Evolutionary conservation across 306 rosid genomes (phyloP).

Genomic region (Quercus glauca): DNA sequence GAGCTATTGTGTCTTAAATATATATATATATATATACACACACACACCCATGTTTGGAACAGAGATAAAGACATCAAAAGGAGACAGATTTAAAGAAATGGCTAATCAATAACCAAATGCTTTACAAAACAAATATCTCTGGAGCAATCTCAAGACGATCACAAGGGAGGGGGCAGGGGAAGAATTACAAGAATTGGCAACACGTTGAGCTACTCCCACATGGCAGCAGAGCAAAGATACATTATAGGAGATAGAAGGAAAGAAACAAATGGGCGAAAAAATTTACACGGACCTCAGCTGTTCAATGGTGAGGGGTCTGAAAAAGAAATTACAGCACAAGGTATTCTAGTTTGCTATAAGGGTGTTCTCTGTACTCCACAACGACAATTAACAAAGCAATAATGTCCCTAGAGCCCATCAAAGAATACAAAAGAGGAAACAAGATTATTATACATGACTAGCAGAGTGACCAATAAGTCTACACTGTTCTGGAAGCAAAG

Average conservation of each 20-base stretch:
- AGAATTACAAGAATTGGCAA: slow-evolving; percentile 10
- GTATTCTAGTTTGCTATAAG: slow-evolving; percentile 19
- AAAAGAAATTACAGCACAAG: slow-evolving; percentile 7
- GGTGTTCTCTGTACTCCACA: slow-evolving; percentile 9
- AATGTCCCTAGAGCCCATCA: slow-evolving; percentile 42
- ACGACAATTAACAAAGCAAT: neutral
- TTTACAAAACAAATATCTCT: slow-evolving; percentile 21
- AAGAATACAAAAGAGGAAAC: slow-evolving; percentile 42
- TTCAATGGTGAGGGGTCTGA: slow-evolving; percentile 6
- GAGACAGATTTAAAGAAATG: neutral
- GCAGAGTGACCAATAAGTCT: slow-evolving; percentile 85
- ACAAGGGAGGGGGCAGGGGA: neutral
- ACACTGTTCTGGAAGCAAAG: slow-evolving; percentile 97
- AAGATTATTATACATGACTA: slow-evolving; percentile 42
- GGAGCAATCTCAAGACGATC: slow-evolving; percentile 6
- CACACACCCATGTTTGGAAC: neutral
- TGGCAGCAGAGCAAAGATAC: slow-evolving; percentile 15
- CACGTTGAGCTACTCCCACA: slow-evolving; percentile 26
- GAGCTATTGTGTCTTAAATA: no score
- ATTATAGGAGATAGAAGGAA: slow-evolving; percentile 10
- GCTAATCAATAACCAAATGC: slow-evolving; percentile 17
- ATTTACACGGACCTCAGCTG: slow-evolving; percentile 43
- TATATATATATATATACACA: no score
- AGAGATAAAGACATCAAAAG: neutral
- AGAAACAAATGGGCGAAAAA: slow-evolving; percentile 37